Evolutionary conservation across 257 asterid genomes (phyloP), one percentile per base, ranked within the genome.

Genomic region (Solanum appendiculatum): DNA sequence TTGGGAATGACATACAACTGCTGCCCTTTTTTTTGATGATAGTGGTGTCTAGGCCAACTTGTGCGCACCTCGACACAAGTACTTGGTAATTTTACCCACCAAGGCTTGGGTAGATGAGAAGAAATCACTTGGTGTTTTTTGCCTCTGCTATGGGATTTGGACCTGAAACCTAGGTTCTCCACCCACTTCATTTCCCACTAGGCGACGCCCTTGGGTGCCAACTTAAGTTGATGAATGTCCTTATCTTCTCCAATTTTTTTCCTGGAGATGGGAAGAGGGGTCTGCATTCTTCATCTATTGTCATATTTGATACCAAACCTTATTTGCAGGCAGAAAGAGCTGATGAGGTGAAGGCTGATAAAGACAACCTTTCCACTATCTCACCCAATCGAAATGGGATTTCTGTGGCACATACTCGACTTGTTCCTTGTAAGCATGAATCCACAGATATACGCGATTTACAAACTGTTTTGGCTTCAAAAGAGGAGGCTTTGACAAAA

Each of bases 271-370:
- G 42, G 68, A 69, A 84, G 16, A 68, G 13, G 58, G 34, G 1
- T 42, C 31, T 25, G 18, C 46, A 5, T 66, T 40, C n/a, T 29
- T 34, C 51, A 4, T 16, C 54, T n/a, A 25, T 77, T 64, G 33
- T 80, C 85, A 80, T 18, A 46, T 29, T 48, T 80, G 85, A 80
- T 80, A 48, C 85, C 44, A 80, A 80, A n/a, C 42, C 15, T 29
- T 80, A 25, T 86, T 83, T 51, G 48, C 83, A 93, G 93, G 88
- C 36, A 77, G 89, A 86, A 68, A 70, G 77, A 44, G 80, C 51
- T 48, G 87, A 80, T 73, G 40, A 39, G 54, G 33, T 70, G 85
- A 80, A 78, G 84, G 85, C 64, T 46, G 86, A 68, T 68, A 36
- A 33, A 51, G 42, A 42, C 10, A 9, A 54, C 63, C 63, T 54